Base-by-base conservation (phyloP, 495 filamentous ascomycete species). In the Cryomyces antarcticus region DNA sequence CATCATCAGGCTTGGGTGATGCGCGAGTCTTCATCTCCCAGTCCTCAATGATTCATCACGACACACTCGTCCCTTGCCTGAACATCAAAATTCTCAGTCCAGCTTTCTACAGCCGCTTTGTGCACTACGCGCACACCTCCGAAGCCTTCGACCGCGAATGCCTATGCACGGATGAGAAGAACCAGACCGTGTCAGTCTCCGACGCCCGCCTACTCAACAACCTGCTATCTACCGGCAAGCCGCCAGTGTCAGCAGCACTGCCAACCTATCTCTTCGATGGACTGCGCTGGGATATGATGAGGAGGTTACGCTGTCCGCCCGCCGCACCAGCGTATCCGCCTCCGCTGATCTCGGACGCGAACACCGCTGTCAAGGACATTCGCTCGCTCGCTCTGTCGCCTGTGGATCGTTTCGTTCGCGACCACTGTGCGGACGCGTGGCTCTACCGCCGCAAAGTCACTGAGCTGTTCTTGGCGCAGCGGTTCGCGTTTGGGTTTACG, bases 101-200 rank as follows among this genome's bases (percentile, higher is more conserved):
- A 1, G 61, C 55, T 1, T 80, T 80, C 51, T 80, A 79, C 53
- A 62, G 67, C 37, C 59, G 66, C 38, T 67, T 78, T 38, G 65
- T 70, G 17, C 58, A 66, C 47, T 71, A 73, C 46, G 50, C 61
- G 6, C 59, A 72, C 49, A 57, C 64, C 28, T 50, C 67, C 10
- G 66, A 71, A 47, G 71, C 63, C 1, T 52, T 78, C 31, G 60
- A 66, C 36, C 56, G 57, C 34, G 70, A 76, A 49, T 46, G 64
- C 9, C 42, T 56, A 6, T 49, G 47, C 17, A 52, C 50, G 4
- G 50, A 57, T 13, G 52, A 62, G 13, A 66, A 68, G 45, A 70
- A 61, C 48, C 54, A 56, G 28, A 78, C 68, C 1, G 53, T 77
- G 17, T 62, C 58, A 53, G 51, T 75, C 34, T 70, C 72, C 2